Conservation (phyloP, 768 basidiomycete genomes). For the Leucocoprinus birnbaumii region DNA sequence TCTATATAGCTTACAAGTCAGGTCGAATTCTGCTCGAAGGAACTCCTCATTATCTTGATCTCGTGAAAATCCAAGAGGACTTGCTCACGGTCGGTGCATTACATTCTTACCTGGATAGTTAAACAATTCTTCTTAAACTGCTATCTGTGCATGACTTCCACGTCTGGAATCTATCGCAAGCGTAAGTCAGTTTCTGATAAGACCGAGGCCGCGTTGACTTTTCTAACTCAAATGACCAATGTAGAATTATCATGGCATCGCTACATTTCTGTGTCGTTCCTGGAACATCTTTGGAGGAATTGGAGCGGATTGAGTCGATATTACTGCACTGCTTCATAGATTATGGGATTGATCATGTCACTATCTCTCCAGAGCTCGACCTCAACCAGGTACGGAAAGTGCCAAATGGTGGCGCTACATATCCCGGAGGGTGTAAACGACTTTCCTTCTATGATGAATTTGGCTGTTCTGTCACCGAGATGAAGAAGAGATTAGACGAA, state of each 20-base stretch:
- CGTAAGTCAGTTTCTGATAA: conserved; percentile 27
- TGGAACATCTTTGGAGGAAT: conserved; percentile 44
- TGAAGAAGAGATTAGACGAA: conserved; percentile 27
- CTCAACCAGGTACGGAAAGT: conserved; percentile 21
- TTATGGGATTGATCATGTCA: conserved; percentile 53
- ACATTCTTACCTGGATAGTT: neutral
- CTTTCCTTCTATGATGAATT: conserved; percentile 36
- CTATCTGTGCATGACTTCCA: conserved; percentile 49
- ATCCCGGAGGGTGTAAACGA: conserved; percentile 26
- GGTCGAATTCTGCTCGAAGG: conserved; percentile 52
- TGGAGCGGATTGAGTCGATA: conserved; percentile 46
- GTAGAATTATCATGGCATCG: conserved; percentile 46
- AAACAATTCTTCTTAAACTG: conserved; percentile 43
- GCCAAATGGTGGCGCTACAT: conserved; percentile 20
- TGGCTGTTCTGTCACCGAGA: conserved; percentile 36
- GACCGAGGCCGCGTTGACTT: neutral
- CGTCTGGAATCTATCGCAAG: conserved; percentile 55
- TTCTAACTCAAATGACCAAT: no score
- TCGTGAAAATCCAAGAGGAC: conserved; percentile 46
- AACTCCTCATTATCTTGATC: conserved; percentile 44
- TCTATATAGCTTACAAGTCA: conserved; percentile 42
- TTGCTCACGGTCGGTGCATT: conserved; percentile 35
- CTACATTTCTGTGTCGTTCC: conserved; percentile 50
- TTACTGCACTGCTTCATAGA: conserved; percentile 49
- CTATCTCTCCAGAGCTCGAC: conserved; percentile 50